Evolutionary conservation across 805 yeast species (phyloP), one percentile per base, ranked within the genome.

Genomic region (Henningerozyma blattae): DNA sequence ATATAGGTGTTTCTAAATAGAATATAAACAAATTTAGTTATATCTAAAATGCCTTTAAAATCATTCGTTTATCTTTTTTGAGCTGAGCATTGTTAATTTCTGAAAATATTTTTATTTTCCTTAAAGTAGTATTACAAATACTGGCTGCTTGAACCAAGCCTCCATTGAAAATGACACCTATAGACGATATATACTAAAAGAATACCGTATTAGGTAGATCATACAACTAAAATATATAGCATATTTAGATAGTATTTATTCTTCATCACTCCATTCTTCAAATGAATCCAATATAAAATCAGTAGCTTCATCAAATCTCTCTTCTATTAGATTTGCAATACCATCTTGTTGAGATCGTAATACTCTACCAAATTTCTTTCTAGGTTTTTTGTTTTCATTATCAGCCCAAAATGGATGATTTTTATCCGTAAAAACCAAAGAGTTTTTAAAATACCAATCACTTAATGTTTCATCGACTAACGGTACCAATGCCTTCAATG

Each of bases 301-400:
- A 14, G 81, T 68, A 2, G 87, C 82, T 48, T 86, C 96, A 20
- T 79, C 85, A 44, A 83, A 82, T 50, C 86, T 65, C 52, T 84
- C 95, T 39, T 75, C 77, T 34, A 85, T 68, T 12, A 84, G 72
- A 39, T 80, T 81, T 59, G 75, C 78, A 38, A 87, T 51, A 1
- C 89, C 86, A 45, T 80, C 89, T 18, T 66, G 43, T 29, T 75
- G 75, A 5, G 91, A 71, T 45, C 77, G 74, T 34, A 87, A 58
- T 3, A 91, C 95, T 39, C 95, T 70, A 16, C 98, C 98, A 50
- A 77, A 85, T 56, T 86, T 89, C 56, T 83, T 76, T 52, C 97
- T 72, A 26, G 95, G 95, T 50, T 77, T 70, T 50, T 84, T 85
- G 20, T 52, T 56, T 32, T 65, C 69, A 25, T 52, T 52, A 9